phyloP scores from a whole-genome alignment of 257 asterid species.

The Solanum neorickii region DNA sequence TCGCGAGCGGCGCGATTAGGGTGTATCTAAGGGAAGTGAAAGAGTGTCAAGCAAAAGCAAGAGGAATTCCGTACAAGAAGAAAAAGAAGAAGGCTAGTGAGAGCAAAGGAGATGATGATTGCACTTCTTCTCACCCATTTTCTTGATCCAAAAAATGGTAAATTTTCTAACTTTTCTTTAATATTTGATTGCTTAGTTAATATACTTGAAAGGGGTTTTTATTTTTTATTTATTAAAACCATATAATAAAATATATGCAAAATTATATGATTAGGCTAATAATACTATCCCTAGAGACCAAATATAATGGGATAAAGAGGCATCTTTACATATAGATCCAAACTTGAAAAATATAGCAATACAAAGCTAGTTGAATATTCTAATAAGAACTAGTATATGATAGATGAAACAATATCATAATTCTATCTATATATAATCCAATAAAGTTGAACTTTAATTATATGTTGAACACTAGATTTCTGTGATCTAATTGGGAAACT shows the following conservation, averaged over 20 bases:
- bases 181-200: neutral
- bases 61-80: conserved; percentile 67
- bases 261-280: neutral
- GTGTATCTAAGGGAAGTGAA: conserved; percentile 62
- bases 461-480: neutral
- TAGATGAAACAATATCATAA: neutral
- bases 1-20: conserved; percentile 58
- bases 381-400: neutral
- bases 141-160: conserved; percentile 24
- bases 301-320: neutral
- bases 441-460: neutral
- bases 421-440: neutral
- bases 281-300: neutral
- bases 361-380: neutral
- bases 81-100: conserved; percentile 41
- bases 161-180: neutral
- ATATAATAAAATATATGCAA: neutral
- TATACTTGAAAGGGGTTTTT: neutral
- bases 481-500: neutral
- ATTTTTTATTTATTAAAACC: neutral
- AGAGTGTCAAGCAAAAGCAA: conserved; percentile 60
- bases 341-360: neutral
- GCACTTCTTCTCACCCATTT: conserved; percentile 29
- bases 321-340: neutral
- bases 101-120: conserved; percentile 22